Evolutionary conservation across 2,329 filamentous ascomycete genomes (phyloP), one percentile per base, ranked within the genome.

Genomic region (Aschersonia sp.): DNA sequence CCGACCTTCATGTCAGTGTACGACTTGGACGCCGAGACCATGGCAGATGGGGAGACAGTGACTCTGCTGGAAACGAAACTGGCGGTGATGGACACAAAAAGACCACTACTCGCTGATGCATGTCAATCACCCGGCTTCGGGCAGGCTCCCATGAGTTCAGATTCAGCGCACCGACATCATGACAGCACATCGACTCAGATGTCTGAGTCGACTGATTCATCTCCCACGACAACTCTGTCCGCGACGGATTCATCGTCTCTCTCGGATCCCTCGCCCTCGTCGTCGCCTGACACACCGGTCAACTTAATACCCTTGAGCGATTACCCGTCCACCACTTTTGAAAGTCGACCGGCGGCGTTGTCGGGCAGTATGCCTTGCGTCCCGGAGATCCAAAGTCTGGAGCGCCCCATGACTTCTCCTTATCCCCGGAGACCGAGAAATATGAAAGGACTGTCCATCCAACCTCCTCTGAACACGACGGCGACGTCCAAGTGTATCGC

Each of bases 211-310:
- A 86, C 86, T 41, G 89, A 95, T 59, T 95, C 90, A 29, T 97
- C 90, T 7, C 92, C 92, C 1, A 97, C 90, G 6, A 95, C 89
- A 4, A 95, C 90, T 2, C 77, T 92, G 45, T 95, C 88, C 5
- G 95, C 87, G 22, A 87, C 90, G 53, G 90, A 95, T 66, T 94
- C 89, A 5, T 90, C 87, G 7, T 86, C 87, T 32, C 74, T 92
- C 45, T 89, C 89, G 32, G 90, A 97, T 57, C 83, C 87, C 6
- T 95, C 90, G 5, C 88, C 92, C 4, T 90, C 84, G 46, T 87
- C 89, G 29, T 95, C 90, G 1, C 90, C 90, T 7, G 89, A 95
- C 64, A 95, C 92, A 3, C 87, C 88, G 1, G 71, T 84, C 47
- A 83, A 84, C 48, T 71, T 88, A 48, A 76, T 83, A 48, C 81